Conservation (phyloP, 2,329 filamentous ascomycete genomes). For the Stachybotrys elegans region DNA sequence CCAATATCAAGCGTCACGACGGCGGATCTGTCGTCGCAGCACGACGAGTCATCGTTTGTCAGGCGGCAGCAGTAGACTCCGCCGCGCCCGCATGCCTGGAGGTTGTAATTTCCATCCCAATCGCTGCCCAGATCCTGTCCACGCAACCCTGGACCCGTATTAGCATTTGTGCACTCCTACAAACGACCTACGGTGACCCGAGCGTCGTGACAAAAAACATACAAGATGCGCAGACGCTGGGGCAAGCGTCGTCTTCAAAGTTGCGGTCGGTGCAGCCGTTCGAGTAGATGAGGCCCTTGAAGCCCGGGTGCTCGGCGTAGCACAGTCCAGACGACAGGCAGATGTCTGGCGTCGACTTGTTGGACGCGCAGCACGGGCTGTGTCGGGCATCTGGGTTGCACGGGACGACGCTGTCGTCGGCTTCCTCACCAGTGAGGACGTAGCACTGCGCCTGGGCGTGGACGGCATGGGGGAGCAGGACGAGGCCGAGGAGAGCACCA, state of each 20-base stretch:
- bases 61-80: constrained; percentile 14
- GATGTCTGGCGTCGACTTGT: constrained; percentile 13
- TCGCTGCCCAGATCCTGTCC: background rate
- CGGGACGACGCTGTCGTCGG: constrained; percentile 3
- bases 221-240: constrained; percentile 13
- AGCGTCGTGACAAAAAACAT: no score
- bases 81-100: constrained; percentile 11
- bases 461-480: background rate
- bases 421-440: constrained; percentile 6
- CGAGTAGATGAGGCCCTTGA: constrained; percentile 12
- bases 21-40: constrained; percentile 10
- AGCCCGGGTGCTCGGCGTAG: constrained; percentile 9
- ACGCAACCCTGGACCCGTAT: background rate
- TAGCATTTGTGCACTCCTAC: no score
- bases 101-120: constrained; percentile 7
- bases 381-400: constrained; percentile 13
- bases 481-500: no score
- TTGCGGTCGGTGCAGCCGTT: constrained; percentile 16
- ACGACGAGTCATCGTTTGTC: constrained; percentile 6
- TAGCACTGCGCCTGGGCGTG: constrained; percentile 49
- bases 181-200: no score
- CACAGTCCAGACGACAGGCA: constrained; percentile 16
- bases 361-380: constrained; percentile 14
- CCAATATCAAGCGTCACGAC: constrained; percentile 5
- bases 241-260: constrained; percentile 9